Evolutionary conservation across 306 rosid species (phyloP).

Genomic region (Acacia melanoxylon): DNA sequence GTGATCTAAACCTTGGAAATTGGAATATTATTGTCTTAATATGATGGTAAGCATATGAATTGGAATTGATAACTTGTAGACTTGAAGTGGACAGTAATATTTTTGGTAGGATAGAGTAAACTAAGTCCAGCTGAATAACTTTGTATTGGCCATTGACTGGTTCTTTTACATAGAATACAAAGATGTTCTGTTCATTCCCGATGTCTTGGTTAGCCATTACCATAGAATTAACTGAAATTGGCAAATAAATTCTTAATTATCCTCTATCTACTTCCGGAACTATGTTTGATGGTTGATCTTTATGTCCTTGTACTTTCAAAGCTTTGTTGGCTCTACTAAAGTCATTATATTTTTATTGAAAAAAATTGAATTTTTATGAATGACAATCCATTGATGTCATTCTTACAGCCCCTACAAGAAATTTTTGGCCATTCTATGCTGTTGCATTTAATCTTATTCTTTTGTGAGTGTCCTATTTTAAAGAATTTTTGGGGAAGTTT

Average conservation of each 20-base stretch:
- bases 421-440: neutral
- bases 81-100: neutral
- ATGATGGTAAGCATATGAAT: neutral
- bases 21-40: constrained; percentile 1
- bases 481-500: neutral
- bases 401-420: neutral
- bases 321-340: neutral
- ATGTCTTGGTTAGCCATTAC: neutral
- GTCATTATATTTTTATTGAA: neutral
- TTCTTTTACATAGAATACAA: neutral
- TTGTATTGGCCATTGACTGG: neutral
- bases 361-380: neutral
- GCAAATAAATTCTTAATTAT: neutral
- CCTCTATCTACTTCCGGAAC: neutral
- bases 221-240: constrained; percentile 12
- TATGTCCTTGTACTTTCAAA: neutral
- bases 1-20: constrained; percentile 17
- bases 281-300: neutral
- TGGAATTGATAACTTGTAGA: neutral
- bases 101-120: neutral
- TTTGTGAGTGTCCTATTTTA: neutral
- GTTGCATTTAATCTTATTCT: constrained; percentile 8
- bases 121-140: neutral
- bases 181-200: neutral
- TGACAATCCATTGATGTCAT: neutral